Evolutionary conservation across 2,329 filamentous ascomycete species (phyloP), one percentile per base, ranked within the genome.

Genomic region (Fusarium sp.): DNA sequence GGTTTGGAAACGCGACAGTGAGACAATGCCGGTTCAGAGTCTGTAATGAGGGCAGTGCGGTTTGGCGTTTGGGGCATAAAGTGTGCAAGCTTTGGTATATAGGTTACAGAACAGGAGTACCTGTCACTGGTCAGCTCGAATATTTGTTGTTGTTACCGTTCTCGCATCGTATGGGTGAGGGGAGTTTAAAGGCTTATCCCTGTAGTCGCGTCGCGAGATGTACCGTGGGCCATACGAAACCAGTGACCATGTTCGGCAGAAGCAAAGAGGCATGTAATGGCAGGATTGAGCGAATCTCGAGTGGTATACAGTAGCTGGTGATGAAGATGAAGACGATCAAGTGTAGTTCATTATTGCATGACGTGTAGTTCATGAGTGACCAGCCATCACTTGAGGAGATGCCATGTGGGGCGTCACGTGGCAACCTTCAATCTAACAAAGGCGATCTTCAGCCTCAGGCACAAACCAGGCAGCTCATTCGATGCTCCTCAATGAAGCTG

Each of bases 391-490:
- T 22, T 55, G 35, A 27, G 22, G 55, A 38, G 55, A 38, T 57
- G 55, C 20, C 9, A 16, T 29, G 35, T 62, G 17, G 46, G 20
- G 60, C 11, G 9, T 20, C 35, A 60, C 14, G 24, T 49, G 31
- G 35, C 24, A 38, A 55, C 24, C 35, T 4, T 40, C 8, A 31
- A 51, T 33, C 22, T 10, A 36, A 35, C 7, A 14, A 40, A 72
- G 70, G 66, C 44, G 62, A 31, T 33, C 49, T 24, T 5, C 0
- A 4, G 70, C 70, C 70, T 72, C 46, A 72, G 70, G 70, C 66
- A 73, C 8, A 24, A 3, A 31, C 0, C 1, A 67, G 70, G 22
- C 44, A 63, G 24, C 4, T 4, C 14, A 2, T 14, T 22, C n/a
- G 16, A 12, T 14, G 24, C 33, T 38, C 17, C 35, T 29, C 12